phyloP scores from a whole-genome alignment of 129 eudicot species.

The Escallonia rubra region DNA sequence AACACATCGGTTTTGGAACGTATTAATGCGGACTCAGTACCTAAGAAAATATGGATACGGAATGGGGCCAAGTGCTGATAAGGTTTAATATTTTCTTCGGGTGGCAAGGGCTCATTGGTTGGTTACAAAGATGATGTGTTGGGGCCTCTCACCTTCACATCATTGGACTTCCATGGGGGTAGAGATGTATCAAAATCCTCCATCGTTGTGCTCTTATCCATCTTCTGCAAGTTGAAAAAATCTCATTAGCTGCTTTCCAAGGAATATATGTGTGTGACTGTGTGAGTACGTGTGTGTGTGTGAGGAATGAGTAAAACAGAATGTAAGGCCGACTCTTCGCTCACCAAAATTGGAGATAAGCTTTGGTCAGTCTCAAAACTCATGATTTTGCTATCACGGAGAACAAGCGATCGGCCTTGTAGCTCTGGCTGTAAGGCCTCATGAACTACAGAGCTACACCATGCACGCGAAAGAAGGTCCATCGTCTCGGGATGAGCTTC shows the following conservation, averaged over 20 bases:
- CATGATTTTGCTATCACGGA: constrained; percentile 41
- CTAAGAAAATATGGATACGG: no score
- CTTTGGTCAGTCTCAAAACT: constrained; percentile 34
- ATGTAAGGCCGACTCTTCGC: background rate
- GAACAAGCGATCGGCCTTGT: constrained; percentile 54
- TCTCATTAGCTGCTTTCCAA: background rate
- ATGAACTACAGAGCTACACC: constrained; percentile 93
- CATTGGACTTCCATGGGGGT: constrained; percentile 86
- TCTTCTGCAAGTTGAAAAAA: constrained; percentile 39
- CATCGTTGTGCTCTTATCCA: constrained; percentile 48
- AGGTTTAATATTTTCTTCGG: no score
- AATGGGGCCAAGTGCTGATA: no score
- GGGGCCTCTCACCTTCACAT: constrained; percentile 58
- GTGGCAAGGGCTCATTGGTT: no score
- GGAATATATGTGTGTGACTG: background rate
- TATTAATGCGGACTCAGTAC: no score
- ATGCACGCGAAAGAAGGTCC: constrained; percentile 87
- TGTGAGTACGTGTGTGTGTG: background rate
- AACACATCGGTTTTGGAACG: no score
- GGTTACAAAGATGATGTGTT: no score
- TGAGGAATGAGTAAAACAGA: background rate
- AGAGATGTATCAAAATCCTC: constrained; percentile 47
- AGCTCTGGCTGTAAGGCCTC: constrained; percentile 66
- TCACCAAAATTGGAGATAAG: constrained; percentile 38
- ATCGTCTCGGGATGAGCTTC: constrained; percentile 94